These are phyloP conservation scores for Aschersonia sp. DNA, from an alignment of 2,329 filamentous ascomycete genomes.

Conservation along the genomic window DNA sequence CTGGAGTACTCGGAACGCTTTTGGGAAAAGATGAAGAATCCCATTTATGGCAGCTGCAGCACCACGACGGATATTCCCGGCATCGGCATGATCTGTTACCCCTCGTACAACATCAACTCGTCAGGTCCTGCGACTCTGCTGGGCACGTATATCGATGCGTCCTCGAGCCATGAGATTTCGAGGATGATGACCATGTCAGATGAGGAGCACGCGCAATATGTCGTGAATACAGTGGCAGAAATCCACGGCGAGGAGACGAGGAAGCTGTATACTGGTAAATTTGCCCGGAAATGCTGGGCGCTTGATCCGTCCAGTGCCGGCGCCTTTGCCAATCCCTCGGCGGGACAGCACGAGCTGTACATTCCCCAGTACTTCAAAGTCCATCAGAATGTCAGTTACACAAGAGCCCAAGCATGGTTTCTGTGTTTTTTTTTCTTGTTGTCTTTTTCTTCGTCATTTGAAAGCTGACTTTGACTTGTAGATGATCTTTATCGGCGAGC, in stretches of 20 bases:
- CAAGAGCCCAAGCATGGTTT: background rate
- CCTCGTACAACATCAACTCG: constrained; percentile 49
- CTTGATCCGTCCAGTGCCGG: constrained; percentile 45
- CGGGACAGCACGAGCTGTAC: constrained; percentile 55
- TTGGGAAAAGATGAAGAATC: constrained; percentile 34
- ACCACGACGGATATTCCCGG: constrained; percentile 41
- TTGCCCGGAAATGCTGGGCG: constrained; percentile 51
- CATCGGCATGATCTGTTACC: constrained; percentile 50
- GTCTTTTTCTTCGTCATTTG: background rate
- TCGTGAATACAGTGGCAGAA: constrained; percentile 51
- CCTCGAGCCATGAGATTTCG: constrained; percentile 22
- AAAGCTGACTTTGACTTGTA: constrained; percentile 7
- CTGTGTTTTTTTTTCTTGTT: background rate
- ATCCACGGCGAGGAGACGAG: constrained; percentile 47
- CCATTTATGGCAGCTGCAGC: constrained; percentile 51
- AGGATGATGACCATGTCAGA: constrained; percentile 28
- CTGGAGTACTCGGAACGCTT: constrained; percentile 54
- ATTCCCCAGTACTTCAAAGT: constrained; percentile 61
- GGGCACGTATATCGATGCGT: constrained; percentile 38
- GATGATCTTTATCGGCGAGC: constrained; percentile 56
- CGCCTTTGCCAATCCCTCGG: constrained; percentile 44
- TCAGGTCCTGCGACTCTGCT: constrained; percentile 47
- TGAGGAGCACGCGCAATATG: constrained; percentile 45
- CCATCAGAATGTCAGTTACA: constrained; percentile 31
- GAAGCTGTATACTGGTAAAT: constrained; percentile 50